Evolutionary conservation across 1,139 yeast genomes (phyloP), one percentile per base, ranked within the genome.

Genomic region (Insectozyma bohioensis): DNA sequence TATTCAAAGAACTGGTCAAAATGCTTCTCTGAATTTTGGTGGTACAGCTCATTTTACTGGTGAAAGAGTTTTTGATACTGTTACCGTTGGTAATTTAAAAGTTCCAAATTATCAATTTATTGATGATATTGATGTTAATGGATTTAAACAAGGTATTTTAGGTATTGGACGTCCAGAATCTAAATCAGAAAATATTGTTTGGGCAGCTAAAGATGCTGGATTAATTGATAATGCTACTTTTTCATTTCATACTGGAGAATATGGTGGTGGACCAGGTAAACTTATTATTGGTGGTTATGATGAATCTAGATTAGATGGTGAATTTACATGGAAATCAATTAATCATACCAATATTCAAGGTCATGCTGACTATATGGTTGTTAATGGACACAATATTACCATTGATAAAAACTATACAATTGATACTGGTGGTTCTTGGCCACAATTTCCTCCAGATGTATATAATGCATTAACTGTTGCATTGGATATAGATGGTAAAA

Each of bases 241-340:
- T 15, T 24, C 26, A 6, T 24, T 24, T 15, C 12, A 24, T 15
- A 12, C 13, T 12, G 26, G 13, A 24, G 9, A 5, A 10, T 6
- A 6, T 14, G 26, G 19, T 9, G 18, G 12, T 23, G n/a, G n/a
- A 10, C 24, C 17, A 14, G 30, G 24, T 10, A 25, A 12, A 18
- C 15, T 34, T 14, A 19, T 26, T 23, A 2, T 34, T 17, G 36
- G 36, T 12, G 36, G 33, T 15, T 29, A 30, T 15, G 36, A 34
- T 20, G 20, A 31, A 15, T 33, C 36, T 12, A 33, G 26, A 21
- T 4, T 33, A 3, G 27, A 33, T 18, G 22, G 31, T 11, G 33
- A 33, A 4, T 26, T 30, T 21, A 16, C 21, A 8, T 36, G 39
- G 39, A 6, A n/a, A 6, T 10, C 20, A n/a, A 20, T 26, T 5